Conservation (phyloP, 73 alveolate species). For the Tetrahymena thermophila region DNA sequence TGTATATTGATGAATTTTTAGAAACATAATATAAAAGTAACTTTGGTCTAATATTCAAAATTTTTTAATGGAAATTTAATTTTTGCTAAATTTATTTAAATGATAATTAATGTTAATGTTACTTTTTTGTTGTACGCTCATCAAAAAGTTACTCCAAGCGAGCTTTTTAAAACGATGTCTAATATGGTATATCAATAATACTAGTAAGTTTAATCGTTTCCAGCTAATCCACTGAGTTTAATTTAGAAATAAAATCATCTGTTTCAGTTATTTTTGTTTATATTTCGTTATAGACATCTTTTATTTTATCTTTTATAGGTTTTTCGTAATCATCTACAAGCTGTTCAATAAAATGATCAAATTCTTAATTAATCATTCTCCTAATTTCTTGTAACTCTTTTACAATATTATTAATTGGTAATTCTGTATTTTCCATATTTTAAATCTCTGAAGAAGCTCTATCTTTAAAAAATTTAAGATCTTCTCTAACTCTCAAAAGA, state of each 20-base stretch:
- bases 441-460: neutral
- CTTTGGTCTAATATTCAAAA: neutral
- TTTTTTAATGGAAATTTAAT: too few relatives aligned
- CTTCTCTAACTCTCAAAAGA: neutral
- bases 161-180: neutral
- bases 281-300: neutral
- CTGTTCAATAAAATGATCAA: neutral
- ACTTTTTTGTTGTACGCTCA: slow-evolving; percentile 3
- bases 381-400: neutral
- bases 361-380: neutral
- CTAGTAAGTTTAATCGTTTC: neutral
- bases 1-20: too few relatives aligned
- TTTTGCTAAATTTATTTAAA: too few relatives aligned
- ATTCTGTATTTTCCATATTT: neutral
- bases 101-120: neutral
- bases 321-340: neutral
- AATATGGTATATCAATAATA: neutral
- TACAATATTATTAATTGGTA: neutral
- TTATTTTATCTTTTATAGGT: neutral
- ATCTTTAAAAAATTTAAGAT: neutral
- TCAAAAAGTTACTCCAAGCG: neutral
- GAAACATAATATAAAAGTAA: too few relatives aligned
- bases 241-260: neutral
- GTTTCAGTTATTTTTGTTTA: neutral
- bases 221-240: neutral